phyloP scores from a whole-genome alignment of 2,329 filamentous ascomycete genomes.

The Fusarium odoratissimum region DNA sequence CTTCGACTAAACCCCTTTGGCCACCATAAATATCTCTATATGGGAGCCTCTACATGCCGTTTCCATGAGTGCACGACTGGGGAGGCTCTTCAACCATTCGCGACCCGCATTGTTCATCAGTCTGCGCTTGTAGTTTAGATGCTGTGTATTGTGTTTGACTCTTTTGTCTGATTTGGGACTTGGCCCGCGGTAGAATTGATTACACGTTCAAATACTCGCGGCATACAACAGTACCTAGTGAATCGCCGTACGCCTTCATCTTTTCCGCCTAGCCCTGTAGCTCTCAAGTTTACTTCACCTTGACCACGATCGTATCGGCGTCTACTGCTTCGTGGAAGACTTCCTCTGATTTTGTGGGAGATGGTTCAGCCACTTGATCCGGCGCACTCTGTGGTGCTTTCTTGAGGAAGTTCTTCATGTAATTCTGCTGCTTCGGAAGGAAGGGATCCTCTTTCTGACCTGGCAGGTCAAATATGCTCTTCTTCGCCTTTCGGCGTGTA shows the following conservation, averaged over 20 bases:
- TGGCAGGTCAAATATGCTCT: constrained; percentile 60
- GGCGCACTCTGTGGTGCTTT: constrained; percentile 38
- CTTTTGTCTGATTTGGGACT: constrained; percentile 41
- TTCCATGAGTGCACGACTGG: constrained; percentile 33
- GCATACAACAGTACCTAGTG: constrained; percentile 14
- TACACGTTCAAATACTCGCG: constrained; percentile 35
- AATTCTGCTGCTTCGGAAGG: constrained; percentile 59
- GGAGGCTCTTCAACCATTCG: constrained; percentile 33
- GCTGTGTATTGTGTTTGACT: constrained; percentile 49
- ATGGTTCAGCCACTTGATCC: not conserved
- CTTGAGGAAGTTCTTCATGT: constrained; percentile 61
- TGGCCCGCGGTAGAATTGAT: constrained; percentile 43
- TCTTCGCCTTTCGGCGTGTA: constrained; percentile 68
- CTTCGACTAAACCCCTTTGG: constrained; percentile 73
- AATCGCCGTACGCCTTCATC: not conserved
- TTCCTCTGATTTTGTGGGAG: not conserved
- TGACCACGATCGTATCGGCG: constrained; percentile 39
- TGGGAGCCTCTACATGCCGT: constrained; percentile 20
- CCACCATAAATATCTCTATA: constrained; percentile 11
- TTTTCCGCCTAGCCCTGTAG: not conserved
- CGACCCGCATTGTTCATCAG: constrained; percentile 44
- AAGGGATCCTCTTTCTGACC: constrained; percentile 52
- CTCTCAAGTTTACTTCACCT: constrained; percentile 7
- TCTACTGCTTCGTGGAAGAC: constrained; percentile 5
- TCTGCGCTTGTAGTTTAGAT: constrained; percentile 50